Evolutionary conservation across 2,329 filamentous ascomycete genomes (phyloP).

Genomic region (Ceratocystis albifundus): DNA sequence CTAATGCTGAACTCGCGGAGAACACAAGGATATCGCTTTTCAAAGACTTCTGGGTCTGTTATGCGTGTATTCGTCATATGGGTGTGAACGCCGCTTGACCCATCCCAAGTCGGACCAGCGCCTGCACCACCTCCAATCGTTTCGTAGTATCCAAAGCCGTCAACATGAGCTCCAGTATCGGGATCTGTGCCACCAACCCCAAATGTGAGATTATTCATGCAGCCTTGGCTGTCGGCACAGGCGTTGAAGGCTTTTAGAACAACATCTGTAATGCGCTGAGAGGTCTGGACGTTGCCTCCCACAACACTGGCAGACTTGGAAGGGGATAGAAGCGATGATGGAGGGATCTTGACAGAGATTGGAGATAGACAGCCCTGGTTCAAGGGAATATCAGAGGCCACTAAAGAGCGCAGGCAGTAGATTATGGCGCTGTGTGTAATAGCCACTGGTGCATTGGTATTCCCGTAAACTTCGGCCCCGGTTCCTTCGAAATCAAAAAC

Average conservation of each 20-base stretch:
- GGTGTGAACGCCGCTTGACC: conserved; percentile 36
- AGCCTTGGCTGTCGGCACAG: conserved; percentile 67
- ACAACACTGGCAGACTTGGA: conserved; percentile 69
- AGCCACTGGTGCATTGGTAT: conserved; percentile 70
- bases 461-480: conserved; percentile 67
- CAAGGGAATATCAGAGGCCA: conserved; percentile 68
- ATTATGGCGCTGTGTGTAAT: conserved; percentile 81
- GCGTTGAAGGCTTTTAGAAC: conserved; percentile 61
- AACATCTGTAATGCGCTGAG: conserved; percentile 37
- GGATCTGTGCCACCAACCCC: conserved; percentile 48
- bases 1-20: conserved; percentile 59
- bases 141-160: conserved; percentile 45
- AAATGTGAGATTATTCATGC: conserved; percentile 76
- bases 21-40: conserved; percentile 54
- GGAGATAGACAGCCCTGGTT: conserved; percentile 74
- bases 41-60: conserved; percentile 41
- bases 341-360: conserved; percentile 61
- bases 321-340: conserved; percentile 61
- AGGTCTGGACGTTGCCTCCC: conserved; percentile 59
- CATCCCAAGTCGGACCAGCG: conserved; percentile 47
- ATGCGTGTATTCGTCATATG: conserved; percentile 72
- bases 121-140: conserved; percentile 55
- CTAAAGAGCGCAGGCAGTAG: conserved; percentile 69
- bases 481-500: conserved; percentile 73
- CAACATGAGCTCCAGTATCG: conserved; percentile 30